Evolutionary conservation across 768 basidiomycete species (phyloP).

Genomic region (Tylopilus cervinicoccineus): DNA sequence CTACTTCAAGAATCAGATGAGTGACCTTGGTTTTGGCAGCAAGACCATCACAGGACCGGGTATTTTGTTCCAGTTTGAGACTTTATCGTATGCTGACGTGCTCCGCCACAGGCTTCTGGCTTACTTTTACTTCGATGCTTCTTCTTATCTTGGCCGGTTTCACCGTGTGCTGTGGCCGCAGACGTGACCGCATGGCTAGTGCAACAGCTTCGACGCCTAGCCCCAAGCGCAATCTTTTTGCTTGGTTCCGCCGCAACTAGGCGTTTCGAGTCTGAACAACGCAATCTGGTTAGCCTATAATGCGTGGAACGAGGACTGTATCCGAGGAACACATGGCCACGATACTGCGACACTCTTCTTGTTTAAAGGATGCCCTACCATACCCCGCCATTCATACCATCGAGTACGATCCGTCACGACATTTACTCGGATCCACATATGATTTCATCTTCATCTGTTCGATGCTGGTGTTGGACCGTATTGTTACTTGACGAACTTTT

Average conservation of each 20-base stretch:
- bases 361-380: not conserved
- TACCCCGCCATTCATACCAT: constrained; percentile 1
- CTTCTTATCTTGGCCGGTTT: constrained; percentile 61
- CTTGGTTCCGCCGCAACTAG: constrained; percentile 38
- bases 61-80: constrained; percentile 29
- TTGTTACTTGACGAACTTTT: constrained; percentile 2
- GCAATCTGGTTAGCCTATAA: not conserved
- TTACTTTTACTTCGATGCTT: constrained; percentile 64
- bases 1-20: constrained; percentile 55
- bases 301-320: not conserved
- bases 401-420: constrained; percentile 9
- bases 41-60: constrained; percentile 62
- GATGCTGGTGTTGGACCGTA: not conserved
- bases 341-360: not conserved
- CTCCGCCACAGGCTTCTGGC: constrained; percentile 61
- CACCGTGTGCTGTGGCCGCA: constrained; percentile 67
- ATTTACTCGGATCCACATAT: constrained; percentile 5
- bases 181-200: constrained; percentile 48
- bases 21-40: constrained; percentile 39
- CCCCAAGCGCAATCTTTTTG: constrained; percentile 28
- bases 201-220: constrained; percentile 23
- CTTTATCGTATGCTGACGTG: not conserved
- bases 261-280: not conserved
- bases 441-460: not conserved
- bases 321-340: not conserved